Evolutionary conservation across 768 basidiomycete species (phyloP).

Genomic region (Leucosporidium creatinivorum): DNA sequence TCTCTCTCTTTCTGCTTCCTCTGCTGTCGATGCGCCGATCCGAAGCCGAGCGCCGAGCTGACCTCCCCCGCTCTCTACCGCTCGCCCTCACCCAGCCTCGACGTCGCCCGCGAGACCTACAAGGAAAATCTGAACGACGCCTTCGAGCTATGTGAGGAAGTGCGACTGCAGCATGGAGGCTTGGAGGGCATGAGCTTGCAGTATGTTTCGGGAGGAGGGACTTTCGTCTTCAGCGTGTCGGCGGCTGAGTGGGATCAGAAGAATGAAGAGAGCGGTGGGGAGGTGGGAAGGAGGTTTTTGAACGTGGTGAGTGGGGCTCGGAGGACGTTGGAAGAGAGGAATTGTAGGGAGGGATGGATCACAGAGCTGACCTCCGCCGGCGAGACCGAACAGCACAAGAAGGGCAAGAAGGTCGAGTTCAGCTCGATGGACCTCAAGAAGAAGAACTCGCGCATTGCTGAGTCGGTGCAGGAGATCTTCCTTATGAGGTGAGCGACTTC

Average conservation of each 20-base stretch:
- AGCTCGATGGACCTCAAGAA: constrained; percentile 34
- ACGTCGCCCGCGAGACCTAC: constrained; percentile 90
- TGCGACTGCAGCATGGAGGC: neutral
- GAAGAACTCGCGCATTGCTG: constrained; percentile 65
- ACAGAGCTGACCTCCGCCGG: too few relatives aligned
- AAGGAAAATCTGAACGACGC: constrained; percentile 56
- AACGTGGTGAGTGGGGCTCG: constrained; percentile 21
- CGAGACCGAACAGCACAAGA: constrained; percentile 15
- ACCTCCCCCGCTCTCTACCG: too few relatives aligned
- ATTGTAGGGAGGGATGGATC: too few relatives aligned
- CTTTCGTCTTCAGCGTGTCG: constrained; percentile 30
- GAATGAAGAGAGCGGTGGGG: too few relatives aligned
- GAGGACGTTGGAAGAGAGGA: too few relatives aligned
- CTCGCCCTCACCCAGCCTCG: constrained; percentile 46
- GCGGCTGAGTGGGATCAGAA: constrained; percentile 28
- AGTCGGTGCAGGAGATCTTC: constrained; percentile 81
- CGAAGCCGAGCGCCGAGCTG: too few relatives aligned
- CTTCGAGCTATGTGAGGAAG: constrained; percentile 10
- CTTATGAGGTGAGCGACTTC: constrained; percentile 69
- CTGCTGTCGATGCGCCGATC: too few relatives aligned
- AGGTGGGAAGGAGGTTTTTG: constrained; percentile 28
- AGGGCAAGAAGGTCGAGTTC: constrained; percentile 34
- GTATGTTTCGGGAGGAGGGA: constrained; percentile 14
- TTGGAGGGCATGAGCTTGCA: constrained; percentile 3
- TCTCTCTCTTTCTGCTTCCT: too few relatives aligned